phyloP scores from a whole-genome alignment of 2,329 filamentous ascomycete genomes.

The Ophidiomyces ophidiicola region DNA sequence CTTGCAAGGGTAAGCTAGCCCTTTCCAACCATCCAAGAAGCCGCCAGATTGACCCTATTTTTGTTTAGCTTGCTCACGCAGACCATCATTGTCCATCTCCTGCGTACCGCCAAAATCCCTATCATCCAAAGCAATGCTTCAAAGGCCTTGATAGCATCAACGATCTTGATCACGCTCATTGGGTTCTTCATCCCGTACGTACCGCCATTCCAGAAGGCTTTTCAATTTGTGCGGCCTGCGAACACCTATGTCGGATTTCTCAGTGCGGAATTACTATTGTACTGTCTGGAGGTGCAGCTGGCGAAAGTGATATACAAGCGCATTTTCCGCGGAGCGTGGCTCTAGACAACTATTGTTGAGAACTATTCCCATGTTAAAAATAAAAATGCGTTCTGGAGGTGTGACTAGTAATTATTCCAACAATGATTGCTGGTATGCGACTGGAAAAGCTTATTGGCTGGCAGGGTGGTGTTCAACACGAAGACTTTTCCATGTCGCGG shows the following conservation, averaged over 20 bases:
- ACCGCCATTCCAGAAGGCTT: background rate
- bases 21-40: background rate
- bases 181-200: constrained; percentile 2
- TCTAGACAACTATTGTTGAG: background rate
- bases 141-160: background rate
- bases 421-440: constrained; percentile 2
- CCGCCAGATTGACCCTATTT: background rate
- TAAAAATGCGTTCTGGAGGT: background rate
- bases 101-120: constrained; percentile 3
- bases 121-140: constrained; percentile 1
- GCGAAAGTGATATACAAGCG: constrained; percentile 3
- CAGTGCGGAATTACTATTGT: constrained; percentile 1
- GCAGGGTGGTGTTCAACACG: background rate
- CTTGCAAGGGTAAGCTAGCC: constrained; percentile 4
- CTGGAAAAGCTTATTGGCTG: background rate
- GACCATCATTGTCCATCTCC: constrained; percentile 2
- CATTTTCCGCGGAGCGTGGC: constrained; percentile 3
- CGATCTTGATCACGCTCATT: background rate
- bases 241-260: constrained; percentile 1
- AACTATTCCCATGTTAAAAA: background rate
- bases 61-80: constrained; percentile 1
- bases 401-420: constrained; percentile 1
- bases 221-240: constrained; percentile 1
- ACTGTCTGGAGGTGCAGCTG: constrained; percentile 2
- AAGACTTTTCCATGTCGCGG: background rate